These are phyloP conservation scores for Gaultheria prostrata DNA, from an alignment of 148 eudicot species.

Conservation along the genomic window DNA sequence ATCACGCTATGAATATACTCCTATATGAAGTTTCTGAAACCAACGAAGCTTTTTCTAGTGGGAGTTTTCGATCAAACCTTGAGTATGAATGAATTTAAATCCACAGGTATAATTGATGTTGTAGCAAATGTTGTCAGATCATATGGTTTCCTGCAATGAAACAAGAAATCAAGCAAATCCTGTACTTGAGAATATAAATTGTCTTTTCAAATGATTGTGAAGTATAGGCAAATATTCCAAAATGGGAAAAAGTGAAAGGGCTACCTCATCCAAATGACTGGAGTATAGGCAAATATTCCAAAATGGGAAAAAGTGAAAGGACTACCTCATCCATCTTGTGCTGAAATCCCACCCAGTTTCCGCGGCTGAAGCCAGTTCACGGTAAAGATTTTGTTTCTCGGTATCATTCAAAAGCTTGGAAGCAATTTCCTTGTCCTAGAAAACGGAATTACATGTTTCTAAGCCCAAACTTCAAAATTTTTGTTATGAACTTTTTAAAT, in stretches of 20 bases:
- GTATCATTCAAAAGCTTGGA: slow-evolving; percentile 35
- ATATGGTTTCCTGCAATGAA: slow-evolving; percentile 57
- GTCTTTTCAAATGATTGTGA: neutral
- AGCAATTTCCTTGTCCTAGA: slow-evolving; percentile 77
- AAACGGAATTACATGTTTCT: neutral
- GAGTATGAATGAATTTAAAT: slow-evolving; percentile 80
- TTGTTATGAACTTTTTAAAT: neutral
- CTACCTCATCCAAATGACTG: slow-evolving; percentile 99
- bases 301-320: neutral
- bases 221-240: neutral
- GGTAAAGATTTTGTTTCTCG: slow-evolving; percentile 57
- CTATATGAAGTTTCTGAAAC: neutral
- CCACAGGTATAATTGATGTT: slow-evolving; percentile 80
- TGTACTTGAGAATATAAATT: neutral
- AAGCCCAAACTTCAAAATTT: neutral
- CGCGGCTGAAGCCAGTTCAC: slow-evolving; percentile 84
- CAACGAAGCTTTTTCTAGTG: neutral
- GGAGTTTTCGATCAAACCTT: slow-evolving; percentile 42
- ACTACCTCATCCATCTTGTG: slow-evolving; percentile 94
- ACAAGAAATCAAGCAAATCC: neutral
- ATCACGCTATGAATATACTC: neutral
- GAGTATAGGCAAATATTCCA: neutral
- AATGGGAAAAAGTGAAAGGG: neutral
- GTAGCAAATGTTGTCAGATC: slow-evolving; percentile 80
- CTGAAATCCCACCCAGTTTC: slow-evolving; percentile 99